Conservation (phyloP, 2,329 filamentous ascomycete genomes). For the Pseudopithomyces maydicus region DNA sequence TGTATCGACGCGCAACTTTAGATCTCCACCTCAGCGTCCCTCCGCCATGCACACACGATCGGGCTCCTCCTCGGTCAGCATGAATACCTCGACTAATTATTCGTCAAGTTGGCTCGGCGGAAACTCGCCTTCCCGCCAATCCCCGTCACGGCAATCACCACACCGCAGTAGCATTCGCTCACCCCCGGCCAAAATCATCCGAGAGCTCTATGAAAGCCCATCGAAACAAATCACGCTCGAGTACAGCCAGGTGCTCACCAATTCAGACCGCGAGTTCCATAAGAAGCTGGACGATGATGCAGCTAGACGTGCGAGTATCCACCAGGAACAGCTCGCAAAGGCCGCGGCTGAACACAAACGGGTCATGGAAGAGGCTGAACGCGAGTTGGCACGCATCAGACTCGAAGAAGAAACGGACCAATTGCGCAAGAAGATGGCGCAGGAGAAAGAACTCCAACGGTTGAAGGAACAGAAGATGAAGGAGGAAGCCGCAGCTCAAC, state of each 20-base stretch:
- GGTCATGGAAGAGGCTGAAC: slow-evolving; percentile 62
- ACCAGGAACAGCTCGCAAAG: slow-evolving; percentile 68
- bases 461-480: slow-evolving; percentile 52
- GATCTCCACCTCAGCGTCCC: slow-evolving; percentile 6
- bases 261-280: slow-evolving; percentile 54
- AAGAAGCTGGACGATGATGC: slow-evolving; percentile 66
- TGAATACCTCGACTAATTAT: slow-evolving; percentile 40
- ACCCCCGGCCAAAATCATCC: slow-evolving; percentile 28
- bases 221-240: slow-evolving; percentile 45
- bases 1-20: slow-evolving; percentile 11
- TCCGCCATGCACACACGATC: slow-evolving; percentile 38
- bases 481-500: slow-evolving; percentile 43
- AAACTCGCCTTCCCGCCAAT: slow-evolving; percentile 38
- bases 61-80: slow-evolving; percentile 39
- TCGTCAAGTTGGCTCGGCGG: slow-evolving; percentile 37
- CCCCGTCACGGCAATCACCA: slow-evolving; percentile 39
- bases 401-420: slow-evolving; percentile 48
- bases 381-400: slow-evolving; percentile 56
- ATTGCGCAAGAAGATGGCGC: slow-evolving; percentile 39
- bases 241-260: slow-evolving; percentile 49
- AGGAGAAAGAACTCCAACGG: slow-evolving; percentile 45
- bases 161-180: slow-evolving; percentile 29
- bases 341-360: slow-evolving; percentile 70
- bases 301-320: slow-evolving; percentile 65
- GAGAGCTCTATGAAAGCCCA: slow-evolving; percentile 38